Percentiles rank a stretch among this genome's conserved stretches.
Evolutionary conservation across 2,329 filamentous ascomycete genomes (phyloP).

Genomic region (Microsporum canis): DNA sequence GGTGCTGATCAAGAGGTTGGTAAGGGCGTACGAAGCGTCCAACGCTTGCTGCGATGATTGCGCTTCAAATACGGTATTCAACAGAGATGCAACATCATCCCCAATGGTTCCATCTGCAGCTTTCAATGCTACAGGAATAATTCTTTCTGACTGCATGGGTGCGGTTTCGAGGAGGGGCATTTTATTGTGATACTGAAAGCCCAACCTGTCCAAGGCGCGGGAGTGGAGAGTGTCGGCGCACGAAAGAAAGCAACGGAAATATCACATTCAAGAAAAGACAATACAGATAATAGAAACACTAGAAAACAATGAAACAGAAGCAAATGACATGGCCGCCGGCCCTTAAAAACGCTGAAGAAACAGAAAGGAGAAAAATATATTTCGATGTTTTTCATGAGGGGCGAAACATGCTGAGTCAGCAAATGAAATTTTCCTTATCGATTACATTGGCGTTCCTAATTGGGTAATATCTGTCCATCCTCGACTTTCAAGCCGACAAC

Average conservation of each 20-base stretch:
- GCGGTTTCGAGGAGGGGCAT: conserved; percentile 31
- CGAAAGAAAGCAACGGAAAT: background rate
- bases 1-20: conserved; percentile 53
- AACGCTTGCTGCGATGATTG: conserved; percentile 58
- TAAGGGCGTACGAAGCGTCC: conserved; percentile 54
- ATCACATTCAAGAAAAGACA: background rate
- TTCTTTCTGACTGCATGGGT: background rate
- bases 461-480: background rate
- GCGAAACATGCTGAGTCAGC: background rate
- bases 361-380: background rate
- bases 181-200: conserved; percentile 20
- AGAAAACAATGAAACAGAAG: background rate
- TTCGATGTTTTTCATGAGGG: background rate
- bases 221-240: background rate
- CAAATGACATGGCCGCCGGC: background rate
- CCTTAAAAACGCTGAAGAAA: background rate
- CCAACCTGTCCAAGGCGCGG: conserved; percentile 26
- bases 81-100: conserved; percentile 53
- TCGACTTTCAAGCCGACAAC: background rate
- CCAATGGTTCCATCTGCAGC: conserved; percentile 27
- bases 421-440: background rate
- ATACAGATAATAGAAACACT: background rate
- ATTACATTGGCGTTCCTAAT: background rate
- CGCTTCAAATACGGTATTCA: conserved; percentile 58
- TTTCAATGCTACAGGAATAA: conserved; percentile 13